phyloP scores from a whole-genome alignment of 345 rosid genomes.

The Arabidopsis arenosa region DNA sequence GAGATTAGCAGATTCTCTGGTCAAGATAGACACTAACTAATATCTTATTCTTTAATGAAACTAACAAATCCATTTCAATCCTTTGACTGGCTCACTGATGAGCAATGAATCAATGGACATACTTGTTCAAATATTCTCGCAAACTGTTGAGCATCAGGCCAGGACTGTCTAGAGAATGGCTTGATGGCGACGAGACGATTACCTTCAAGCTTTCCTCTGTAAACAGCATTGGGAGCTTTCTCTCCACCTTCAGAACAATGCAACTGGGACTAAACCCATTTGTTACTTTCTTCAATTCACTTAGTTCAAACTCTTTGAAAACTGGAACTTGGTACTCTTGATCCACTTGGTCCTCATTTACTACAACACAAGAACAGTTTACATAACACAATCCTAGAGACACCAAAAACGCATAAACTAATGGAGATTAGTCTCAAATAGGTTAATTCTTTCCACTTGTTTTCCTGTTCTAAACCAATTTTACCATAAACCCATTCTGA shows the following conservation, averaged over 20 bases:
- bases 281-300: constrained; percentile 50
- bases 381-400: not conserved
- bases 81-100: constrained; percentile 8
- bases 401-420: not conserved
- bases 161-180: constrained; percentile 74
- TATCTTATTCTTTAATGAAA: not conserved
- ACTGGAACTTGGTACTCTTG: constrained; percentile 50
- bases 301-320: constrained; percentile 57
- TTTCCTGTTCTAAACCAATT: not conserved
- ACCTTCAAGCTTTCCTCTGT: constrained; percentile 68
- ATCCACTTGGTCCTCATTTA: constrained; percentile 48
- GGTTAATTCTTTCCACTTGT: constrained; percentile 15
- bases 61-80: not conserved
- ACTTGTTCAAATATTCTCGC: constrained; percentile 11
- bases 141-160: constrained; percentile 92
- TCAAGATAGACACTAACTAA: constrained; percentile 20
- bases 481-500: not conserved
- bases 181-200: constrained; percentile 70
- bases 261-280: constrained; percentile 66
- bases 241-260: constrained; percentile 86
- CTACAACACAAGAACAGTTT: constrained; percentile 37
- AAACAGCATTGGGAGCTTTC: constrained; percentile 79
- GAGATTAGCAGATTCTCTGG: constrained; percentile 8
- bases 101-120: constrained; percentile 6
- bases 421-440: not conserved